Conservation (phyloP, 2,329 filamentous ascomycete species). For the Penicillium sp. region DNA sequence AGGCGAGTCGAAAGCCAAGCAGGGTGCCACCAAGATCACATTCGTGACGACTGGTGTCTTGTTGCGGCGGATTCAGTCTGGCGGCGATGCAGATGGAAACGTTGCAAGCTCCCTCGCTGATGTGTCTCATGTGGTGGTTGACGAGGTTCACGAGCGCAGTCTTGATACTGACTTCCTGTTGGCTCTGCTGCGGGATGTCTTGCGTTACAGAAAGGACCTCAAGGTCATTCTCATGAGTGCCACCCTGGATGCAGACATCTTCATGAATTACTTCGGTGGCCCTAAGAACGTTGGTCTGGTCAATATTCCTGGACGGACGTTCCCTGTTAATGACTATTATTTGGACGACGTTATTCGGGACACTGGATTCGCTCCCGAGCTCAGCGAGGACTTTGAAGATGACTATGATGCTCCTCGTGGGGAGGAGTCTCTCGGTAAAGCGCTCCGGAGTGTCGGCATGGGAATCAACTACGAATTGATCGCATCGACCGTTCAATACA, state of each 20-base stretch:
- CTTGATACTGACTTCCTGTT: constrained; percentile 93
- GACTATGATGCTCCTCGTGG: constrained; percentile 44
- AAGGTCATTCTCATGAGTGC: constrained; percentile 96
- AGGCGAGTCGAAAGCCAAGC: constrained; percentile 76
- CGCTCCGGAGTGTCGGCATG: constrained; percentile 70
- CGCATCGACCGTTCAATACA: constrained; percentile 72
- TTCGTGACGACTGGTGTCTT: constrained; percentile 96
- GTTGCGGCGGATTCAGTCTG: constrained; percentile 84
- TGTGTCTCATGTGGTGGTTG: constrained; percentile 90
- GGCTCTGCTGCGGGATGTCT: constrained; percentile 78
- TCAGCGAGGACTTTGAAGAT: constrained; percentile 34
- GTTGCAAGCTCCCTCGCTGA: constrained; percentile 79
- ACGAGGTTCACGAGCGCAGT: constrained; percentile 94
- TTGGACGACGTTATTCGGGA: constrained; percentile 81
- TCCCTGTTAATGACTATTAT: constrained; percentile 85
- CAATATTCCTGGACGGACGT: constrained; percentile 84
- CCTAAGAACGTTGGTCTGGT: constrained; percentile 72
- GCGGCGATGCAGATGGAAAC: constrained; percentile 75
- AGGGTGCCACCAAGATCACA: constrained; percentile 76
- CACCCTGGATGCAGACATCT: constrained; percentile 83
- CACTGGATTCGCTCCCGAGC: constrained; percentile 64
- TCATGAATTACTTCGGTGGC: constrained; percentile 76
- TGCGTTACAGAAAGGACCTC: constrained; percentile 71
- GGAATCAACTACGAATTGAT: constrained; percentile 91
- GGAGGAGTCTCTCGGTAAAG: constrained; percentile 59